Evolutionary conservation across 495 filamentous ascomycete genomes (phyloP).

Genomic region (Echria macrotheca): DNA sequence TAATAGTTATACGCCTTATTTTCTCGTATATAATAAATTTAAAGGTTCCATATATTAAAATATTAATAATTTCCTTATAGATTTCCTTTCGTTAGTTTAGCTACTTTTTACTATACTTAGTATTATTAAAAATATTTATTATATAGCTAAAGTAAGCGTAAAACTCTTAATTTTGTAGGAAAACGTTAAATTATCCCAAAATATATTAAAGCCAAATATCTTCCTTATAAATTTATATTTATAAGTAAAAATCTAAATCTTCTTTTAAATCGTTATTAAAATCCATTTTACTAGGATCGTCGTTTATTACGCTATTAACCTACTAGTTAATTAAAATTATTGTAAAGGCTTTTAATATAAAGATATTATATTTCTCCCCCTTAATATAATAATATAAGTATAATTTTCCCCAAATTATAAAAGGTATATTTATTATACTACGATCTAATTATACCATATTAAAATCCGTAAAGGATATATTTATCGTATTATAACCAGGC

Average conservation of each 20-base stretch:
- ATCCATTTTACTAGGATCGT: not conserved
- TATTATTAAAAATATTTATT: not conserved
- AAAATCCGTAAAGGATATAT: too few species aligned
- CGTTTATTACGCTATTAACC: not conserved
- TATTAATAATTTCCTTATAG: not conserved
- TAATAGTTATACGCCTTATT: not conserved
- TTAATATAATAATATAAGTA: too few species aligned
- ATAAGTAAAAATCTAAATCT: not conserved
- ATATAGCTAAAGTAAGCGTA: not conserved
- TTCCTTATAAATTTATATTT: not conserved
- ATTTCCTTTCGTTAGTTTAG: not conserved
- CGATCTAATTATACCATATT: not conserved
- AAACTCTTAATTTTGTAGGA: not conserved
- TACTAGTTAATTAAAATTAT: not conserved
- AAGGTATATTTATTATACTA: not conserved
- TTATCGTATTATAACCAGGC: too few species aligned
- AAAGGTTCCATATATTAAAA: not conserved
- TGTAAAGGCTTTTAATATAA: not conserved
- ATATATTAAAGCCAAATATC: not conserved
- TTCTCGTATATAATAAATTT: not conserved
- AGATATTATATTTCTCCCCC: too few species aligned
- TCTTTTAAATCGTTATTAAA: not conserved
- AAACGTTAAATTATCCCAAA: not conserved
- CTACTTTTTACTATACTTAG: not conserved
- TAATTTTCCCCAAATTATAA: not conserved